Conservation (phyloP, 2,329 filamentous ascomycete genomes). For the Ophiostoma triangulosporum region DNA sequence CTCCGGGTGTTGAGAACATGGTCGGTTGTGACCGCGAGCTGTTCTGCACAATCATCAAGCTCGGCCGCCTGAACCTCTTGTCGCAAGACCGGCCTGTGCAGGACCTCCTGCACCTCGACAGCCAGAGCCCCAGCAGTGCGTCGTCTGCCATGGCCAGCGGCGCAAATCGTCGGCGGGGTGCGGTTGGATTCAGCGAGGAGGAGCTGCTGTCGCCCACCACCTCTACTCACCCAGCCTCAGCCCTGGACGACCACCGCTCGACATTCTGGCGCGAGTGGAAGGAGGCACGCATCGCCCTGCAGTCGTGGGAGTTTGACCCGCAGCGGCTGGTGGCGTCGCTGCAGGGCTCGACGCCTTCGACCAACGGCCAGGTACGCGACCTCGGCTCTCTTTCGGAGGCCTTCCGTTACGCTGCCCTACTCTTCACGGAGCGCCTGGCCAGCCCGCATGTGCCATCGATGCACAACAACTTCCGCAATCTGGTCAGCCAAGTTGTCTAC, state of each 20-base stretch:
- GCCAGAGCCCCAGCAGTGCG: not conserved
- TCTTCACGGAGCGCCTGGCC: constrained; percentile 81
- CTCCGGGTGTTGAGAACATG: constrained; percentile 63
- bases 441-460: constrained; percentile 59
- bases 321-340: constrained; percentile 32
- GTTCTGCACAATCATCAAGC: constrained; percentile 73
- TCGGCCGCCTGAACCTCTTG: constrained; percentile 73
- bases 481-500: constrained; percentile 70
- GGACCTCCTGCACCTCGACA: constrained; percentile 19
- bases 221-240: constrained; percentile 27
- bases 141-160: not conserved
- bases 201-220: constrained; percentile 29
- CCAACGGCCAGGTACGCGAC: constrained; percentile 53
- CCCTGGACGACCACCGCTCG: constrained; percentile 44
- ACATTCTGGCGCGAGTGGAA: constrained; percentile 83
- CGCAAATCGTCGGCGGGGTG: constrained; percentile 8
- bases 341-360: constrained; percentile 23
- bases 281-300: constrained; percentile 59
- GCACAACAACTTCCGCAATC: constrained; percentile 66
- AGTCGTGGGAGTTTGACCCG: constrained; percentile 66
- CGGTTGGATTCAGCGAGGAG: constrained; percentile 25
- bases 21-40: constrained; percentile 76
- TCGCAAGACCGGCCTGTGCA: constrained; percentile 53
- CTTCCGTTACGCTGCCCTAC: constrained; percentile 76
- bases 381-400: constrained; percentile 75